Evolutionary conservation across 2,329 filamentous ascomycete species (phyloP), one percentile per base, ranked within the genome.

Genomic region (Calonectria henricotiae): DNA sequence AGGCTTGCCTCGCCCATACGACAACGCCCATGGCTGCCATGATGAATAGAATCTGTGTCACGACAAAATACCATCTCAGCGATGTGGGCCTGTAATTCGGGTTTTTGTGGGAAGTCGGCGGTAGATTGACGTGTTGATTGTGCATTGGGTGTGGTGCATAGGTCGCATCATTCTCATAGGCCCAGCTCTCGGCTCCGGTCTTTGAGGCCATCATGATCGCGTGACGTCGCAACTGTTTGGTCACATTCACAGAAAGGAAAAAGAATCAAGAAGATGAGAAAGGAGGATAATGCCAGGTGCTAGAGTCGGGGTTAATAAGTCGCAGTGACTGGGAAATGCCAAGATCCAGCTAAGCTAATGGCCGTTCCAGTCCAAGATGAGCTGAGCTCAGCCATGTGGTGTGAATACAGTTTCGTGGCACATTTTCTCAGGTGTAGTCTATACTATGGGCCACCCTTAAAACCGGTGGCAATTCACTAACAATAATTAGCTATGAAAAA

Each of bases 61-160:
- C 17, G 8, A 78, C 65, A 23, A 75, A 78, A 64, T 78, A 76
- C 76, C 76, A 78, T 68, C 76, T 63, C 17, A 78, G 44, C 13
- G 76, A 70, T 17, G 76, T 78, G 3, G 76, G 76, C 4, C 68
- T 71, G 37, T 78, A 78, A 37, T 76, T 71, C 5, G 70, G 54
- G 23, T 51, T 69, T 41, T 73, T 54, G 32, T 35, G 62, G 12
- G 23, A 5, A 2, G 5, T 39, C 17, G 8, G 62, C 1, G 44
- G 17, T 2, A 5, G 8, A 25, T 64, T 12, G 35, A 32, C 35
- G n/a, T 23, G 11, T 4, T 55, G 51, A 35, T 32, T 25, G 9
- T 64, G 23, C 2, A 8, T 43, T 27, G 62, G 35, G 2, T 64
- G 15, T 4, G 46, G 46, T 4, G n/a, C 7, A 25, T 55, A 9